These are phyloP conservation scores for Barnettozyma wickerhamii DNA, from an alignment of 805 yeast species.

Conservation along the genomic window DNA sequence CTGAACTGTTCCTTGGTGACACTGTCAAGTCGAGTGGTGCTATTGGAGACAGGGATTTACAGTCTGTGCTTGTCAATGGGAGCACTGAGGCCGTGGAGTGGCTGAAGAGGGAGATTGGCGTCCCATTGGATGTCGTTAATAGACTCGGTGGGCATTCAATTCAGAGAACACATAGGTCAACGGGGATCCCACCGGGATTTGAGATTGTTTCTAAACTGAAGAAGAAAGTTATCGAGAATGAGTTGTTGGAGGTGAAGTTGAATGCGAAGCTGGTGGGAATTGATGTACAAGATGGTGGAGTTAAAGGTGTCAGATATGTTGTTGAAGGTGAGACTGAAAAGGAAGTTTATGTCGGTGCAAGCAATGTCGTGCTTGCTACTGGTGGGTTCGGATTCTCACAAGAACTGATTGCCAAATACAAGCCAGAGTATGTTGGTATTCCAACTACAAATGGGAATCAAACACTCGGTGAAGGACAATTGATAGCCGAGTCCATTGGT, in stretches of 20 bases:
- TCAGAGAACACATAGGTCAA: slow-evolving; percentile 79
- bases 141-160: slow-evolving; percentile 80
- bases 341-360: slow-evolving; percentile 23
- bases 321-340: slow-evolving; percentile 26
- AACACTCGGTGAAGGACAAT: slow-evolving; percentile 58
- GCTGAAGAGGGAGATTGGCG: slow-evolving; percentile 58
- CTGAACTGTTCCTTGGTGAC: slow-evolving; percentile 57
- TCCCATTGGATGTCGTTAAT: slow-evolving; percentile 65
- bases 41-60: slow-evolving; percentile 54
- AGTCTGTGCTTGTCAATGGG: slow-evolving; percentile 54
- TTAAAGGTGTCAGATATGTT: slow-evolving; percentile 40
- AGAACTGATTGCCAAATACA: slow-evolving; percentile 35
- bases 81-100: slow-evolving; percentile 69
- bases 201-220: slow-evolving; percentile 47
- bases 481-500: slow-evolving; percentile 40
- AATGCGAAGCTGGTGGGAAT: slow-evolving; percentile 36
- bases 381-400: slow-evolving; percentile 50
- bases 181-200: slow-evolving; percentile 55
- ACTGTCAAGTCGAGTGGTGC: slow-evolving; percentile 63
- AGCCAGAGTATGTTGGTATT: slow-evolving; percentile 41
- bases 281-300: slow-evolving; percentile 26
- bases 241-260: slow-evolving; percentile 32
- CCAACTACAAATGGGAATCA: slow-evolving; percentile 56
- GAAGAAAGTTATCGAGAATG: slow-evolving; percentile 31
- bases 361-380: slow-evolving; percentile 46